These are phyloP conservation scores for Hyphopichia pseudoburtonii DNA, from an alignment of 1,139 yeast genomes.

Conservation along the genomic window DNA sequence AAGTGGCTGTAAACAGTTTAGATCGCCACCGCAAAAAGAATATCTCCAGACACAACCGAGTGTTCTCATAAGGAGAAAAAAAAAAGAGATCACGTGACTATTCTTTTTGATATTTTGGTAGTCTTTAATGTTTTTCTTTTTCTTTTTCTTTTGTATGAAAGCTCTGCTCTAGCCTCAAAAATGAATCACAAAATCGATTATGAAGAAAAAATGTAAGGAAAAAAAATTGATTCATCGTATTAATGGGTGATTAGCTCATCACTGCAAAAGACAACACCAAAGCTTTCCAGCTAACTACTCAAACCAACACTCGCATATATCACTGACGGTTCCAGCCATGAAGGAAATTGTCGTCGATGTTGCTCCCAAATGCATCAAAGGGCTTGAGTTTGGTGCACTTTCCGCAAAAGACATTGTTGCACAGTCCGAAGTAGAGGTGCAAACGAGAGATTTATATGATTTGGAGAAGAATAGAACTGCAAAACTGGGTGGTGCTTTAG, in stretches of 20 bases:
- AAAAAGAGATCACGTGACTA: neutral
- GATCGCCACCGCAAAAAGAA: neutral
- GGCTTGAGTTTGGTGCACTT: conserved; percentile 88
- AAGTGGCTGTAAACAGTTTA: no score
- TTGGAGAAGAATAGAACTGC: conserved; percentile 80
- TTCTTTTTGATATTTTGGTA: neutral
- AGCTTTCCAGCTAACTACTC: no score
- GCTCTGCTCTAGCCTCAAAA: conserved; percentile 1
- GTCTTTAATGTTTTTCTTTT: no score
- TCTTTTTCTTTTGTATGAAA: no score
- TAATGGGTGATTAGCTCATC: no score
- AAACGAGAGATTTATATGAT: conserved; percentile 89
- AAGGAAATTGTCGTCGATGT: conserved; percentile 76
- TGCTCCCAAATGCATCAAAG: conserved; percentile 88
- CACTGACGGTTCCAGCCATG: conserved; percentile 39
- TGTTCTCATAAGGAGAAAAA: neutral
- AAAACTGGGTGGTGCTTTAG: conserved; percentile 83
- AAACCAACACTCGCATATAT: no score
- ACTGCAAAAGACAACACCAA: no score
- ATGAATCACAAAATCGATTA: conserved; percentile 1
- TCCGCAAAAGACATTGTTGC: conserved; percentile 89
- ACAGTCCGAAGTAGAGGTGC: conserved; percentile 91
- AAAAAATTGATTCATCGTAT: no score
- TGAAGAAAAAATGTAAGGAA: no score
- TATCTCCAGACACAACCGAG: no score